These are phyloP conservation scores for Akanthomyces uredinophilus DNA, from an alignment of 2,329 filamentous ascomycete genomes.

Conservation along the genomic window DNA sequence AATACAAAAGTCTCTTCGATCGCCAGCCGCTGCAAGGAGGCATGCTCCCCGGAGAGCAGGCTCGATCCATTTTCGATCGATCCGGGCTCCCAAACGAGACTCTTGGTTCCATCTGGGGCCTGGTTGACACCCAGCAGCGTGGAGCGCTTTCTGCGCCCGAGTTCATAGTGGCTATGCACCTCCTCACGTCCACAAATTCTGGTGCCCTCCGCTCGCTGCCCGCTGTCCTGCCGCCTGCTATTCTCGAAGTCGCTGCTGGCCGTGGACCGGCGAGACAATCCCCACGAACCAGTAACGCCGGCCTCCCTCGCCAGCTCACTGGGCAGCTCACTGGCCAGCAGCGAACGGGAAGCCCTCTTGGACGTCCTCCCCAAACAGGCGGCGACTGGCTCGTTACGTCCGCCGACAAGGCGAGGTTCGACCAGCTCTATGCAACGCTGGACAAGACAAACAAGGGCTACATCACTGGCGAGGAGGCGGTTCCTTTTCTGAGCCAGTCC, in stretches of 20 bases:
- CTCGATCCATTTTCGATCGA: conserved; percentile 92
- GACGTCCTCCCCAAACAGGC: conserved; percentile 33
- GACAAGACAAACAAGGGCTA: conserved; percentile 76
- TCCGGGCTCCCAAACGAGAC: conserved; percentile 84
- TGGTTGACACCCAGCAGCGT: conserved; percentile 89
- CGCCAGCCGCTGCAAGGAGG: conserved; percentile 71
- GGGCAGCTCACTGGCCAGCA: conserved; percentile 51
- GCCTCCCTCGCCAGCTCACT: conserved; percentile 79
- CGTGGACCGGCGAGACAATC: conserved; percentile 48
- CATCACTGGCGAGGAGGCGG: conserved; percentile 91
- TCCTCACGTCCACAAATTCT: conserved; percentile 86
- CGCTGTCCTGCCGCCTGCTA: conserved; percentile 69
- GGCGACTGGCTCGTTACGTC: conserved; percentile 77
- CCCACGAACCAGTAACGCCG: conserved; percentile 51
- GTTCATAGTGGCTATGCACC: conserved; percentile 97
- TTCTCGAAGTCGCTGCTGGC: conserved; percentile 86
- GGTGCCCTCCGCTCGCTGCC: conserved; percentile 76
- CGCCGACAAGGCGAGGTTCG: conserved; percentile 81
- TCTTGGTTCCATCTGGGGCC: conserved; percentile 91
- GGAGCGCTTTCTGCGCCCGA: conserved; percentile 82
- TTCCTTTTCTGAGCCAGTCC: conserved; percentile 89
- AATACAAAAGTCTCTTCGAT: conserved; percentile 88
- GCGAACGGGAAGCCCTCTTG: conserved; percentile 56
- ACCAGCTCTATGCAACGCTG: conserved; percentile 76
- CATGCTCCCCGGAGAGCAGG: conserved; percentile 75